A percentile compares a stretch with the other conserved stretches of the same genome.
Conservation (phyloP, 1,139 yeast species). For the Debaryomycetaceae sp. region DNA sequence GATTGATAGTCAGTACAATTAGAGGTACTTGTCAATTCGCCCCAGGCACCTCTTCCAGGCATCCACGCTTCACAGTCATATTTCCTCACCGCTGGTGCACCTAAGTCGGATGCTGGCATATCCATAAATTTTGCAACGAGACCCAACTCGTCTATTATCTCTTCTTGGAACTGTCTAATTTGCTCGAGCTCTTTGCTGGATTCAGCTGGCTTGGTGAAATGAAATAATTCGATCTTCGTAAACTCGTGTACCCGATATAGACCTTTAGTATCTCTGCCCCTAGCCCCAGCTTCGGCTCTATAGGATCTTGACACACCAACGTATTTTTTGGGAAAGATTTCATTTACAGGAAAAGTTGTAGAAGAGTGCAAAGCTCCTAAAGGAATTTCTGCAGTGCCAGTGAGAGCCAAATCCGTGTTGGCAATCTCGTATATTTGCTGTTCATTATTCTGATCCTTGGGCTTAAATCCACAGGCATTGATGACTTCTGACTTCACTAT, state of each 20-base stretch:
- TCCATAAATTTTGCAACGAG: constrained; percentile 76
- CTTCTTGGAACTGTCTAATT: constrained; percentile 61
- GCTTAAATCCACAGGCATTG: constrained; percentile 91
- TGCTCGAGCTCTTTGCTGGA: constrained; percentile 56
- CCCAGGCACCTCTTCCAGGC: constrained; percentile 95
- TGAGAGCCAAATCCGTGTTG: constrained; percentile 56
- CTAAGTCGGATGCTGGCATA: constrained; percentile 90
- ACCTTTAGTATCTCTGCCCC: constrained; percentile 91
- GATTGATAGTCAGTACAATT: constrained; percentile 93
- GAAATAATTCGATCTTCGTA: constrained; percentile 91
- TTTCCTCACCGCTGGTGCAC: constrained; percentile 90
- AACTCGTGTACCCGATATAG: constrained; percentile 95
- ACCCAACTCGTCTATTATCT: constrained; percentile 64
- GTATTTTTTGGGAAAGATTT: constrained; percentile 49
- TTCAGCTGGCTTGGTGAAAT: constrained; percentile 55
- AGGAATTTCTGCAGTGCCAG: constrained; percentile 96
- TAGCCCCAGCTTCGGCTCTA: constrained; percentile 96
- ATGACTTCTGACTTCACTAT: constrained; percentile 76
- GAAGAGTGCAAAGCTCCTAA: constrained; percentile 66
- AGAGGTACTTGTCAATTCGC: constrained; percentile 88
- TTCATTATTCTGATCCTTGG: constrained; percentile 85
- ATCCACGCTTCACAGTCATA: constrained; percentile 97
- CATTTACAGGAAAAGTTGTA: constrained; percentile 16
- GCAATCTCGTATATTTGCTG: constrained; percentile 73
- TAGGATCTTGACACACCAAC: constrained; percentile 87